Evolutionary conservation across 1,139 yeast genomes (phyloP), one percentile per base, ranked within the genome.

Genomic region (Candida neerlandica): DNA sequence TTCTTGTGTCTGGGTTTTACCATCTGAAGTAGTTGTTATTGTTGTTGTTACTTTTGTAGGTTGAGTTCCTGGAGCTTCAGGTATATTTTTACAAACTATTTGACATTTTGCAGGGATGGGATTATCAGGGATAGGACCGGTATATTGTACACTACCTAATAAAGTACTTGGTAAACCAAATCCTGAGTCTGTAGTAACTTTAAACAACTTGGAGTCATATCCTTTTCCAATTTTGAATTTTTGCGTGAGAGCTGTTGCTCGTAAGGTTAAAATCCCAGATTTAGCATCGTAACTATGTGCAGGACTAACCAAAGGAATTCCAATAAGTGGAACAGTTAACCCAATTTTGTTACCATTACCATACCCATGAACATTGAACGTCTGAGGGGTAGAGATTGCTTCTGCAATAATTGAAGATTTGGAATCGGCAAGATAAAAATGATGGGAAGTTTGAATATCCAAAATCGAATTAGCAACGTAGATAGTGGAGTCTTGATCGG

Each of bases 301-400:
- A 6, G 59, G 46, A 12, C 33, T 10, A 16, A 41, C 34, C 26
- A 56, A 55, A 26, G 52, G 34, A 33, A 58, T 49, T 10, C 19
- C 23, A 56, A 34, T 34, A 42, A 66, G 53, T 7, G 66, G 53
- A 29, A 55, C 23, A 42, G 51, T 55, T 15, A 67, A 41, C 43
- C 66, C 69, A 44, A 70, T 58, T n/a, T 51, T 49, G 47, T 70
- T 70, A 5, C 69, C 67, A 47, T 57, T 58, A 48, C 75, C 75
- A 49, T 61, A 70, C 30, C 73, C 73, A 29, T 62, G 62, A 26
- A 70, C 72, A 2, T 51, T 61, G 52, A 59, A 63, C 4, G 67
- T 63, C 49, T 57, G 64, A 26, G 59, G 29, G 9, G 49, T 12
- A 15, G 61, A 50, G 18, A 62, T 32, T 5, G 60, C 59, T 27